Conservation (phyloP, 202 grass and related monocot species). For the Zoysia matrella region DNA sequence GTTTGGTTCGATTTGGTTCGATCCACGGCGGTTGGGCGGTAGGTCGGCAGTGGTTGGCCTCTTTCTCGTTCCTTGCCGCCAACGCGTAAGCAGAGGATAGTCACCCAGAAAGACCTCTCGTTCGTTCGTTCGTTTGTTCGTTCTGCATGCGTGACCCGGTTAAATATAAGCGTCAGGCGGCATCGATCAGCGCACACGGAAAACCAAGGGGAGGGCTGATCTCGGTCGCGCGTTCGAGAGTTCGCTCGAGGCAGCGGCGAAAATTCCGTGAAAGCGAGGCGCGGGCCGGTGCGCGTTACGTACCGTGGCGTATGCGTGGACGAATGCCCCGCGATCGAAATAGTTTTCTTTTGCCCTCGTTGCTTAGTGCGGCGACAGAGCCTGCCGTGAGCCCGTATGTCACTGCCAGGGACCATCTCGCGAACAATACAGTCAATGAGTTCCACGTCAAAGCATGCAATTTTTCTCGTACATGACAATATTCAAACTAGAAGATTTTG, state of each 20-base stretch:
- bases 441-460: not conserved
- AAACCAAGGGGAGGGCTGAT: not conserved
- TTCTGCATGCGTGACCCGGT: not conserved
- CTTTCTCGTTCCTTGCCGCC: conserved; percentile 28
- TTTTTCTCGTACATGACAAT: no score
- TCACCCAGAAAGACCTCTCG: no score
- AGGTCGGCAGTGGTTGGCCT: conserved; percentile 40
- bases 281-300: not conserved
- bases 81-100: not conserved
- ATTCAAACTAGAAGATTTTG: no score
- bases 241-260: no score
- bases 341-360: not conserved
- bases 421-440: not conserved
- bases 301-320: not conserved
- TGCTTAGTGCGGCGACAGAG: conserved; percentile 30
- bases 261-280: no score
- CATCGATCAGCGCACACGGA: not conserved
- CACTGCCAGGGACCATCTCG: not conserved
- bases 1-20: not conserved
- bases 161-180: conserved; percentile 13
- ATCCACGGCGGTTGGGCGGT: conserved; percentile 52
- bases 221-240: not conserved
- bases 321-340: not conserved
- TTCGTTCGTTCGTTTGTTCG: not conserved
- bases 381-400: conserved; percentile 31